A percentile compares a stretch with the other conserved stretches of the same genome.
Evolutionary conservation across 257 asterid genomes (phyloP).

Genomic region (Haberlea rhodopensis): DNA sequence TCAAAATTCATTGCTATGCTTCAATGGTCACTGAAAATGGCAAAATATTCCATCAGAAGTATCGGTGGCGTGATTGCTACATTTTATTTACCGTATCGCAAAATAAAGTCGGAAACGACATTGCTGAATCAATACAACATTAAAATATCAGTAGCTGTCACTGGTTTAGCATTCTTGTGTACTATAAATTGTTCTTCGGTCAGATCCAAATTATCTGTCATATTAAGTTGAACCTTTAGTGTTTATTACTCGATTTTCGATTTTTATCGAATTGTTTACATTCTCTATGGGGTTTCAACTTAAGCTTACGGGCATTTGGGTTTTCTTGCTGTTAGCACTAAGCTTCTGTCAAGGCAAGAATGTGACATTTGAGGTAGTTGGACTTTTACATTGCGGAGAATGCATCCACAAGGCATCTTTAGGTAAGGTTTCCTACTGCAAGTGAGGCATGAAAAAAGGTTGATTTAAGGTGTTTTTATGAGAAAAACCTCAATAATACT

Average conservation of each 20-base stretch:
- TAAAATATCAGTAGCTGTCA: background rate
- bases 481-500: no score
- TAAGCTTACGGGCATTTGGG: conserved; percentile 18
- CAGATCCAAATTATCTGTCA: conserved; percentile 1
- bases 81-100: conserved; percentile 8
- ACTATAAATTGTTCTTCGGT: conserved; percentile 33
- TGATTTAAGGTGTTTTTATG: no score
- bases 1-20: conserved; percentile 5
- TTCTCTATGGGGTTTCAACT: conserved; percentile 29
- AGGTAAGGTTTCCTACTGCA: conserved; percentile 14
- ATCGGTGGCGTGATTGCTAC: conserved; percentile 35
- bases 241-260: background rate
- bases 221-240: background rate
- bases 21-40: background rate
- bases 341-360: conserved; percentile 30
- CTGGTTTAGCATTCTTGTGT: conserved; percentile 2
- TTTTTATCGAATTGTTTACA: background rate
- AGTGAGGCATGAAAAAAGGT: background rate
- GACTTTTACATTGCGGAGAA: conserved; percentile 36
- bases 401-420: conserved; percentile 30
- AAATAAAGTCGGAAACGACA: conserved; percentile 27
- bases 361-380: conserved; percentile 35
- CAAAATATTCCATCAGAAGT: conserved; percentile 27
- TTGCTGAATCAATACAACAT: conserved; percentile 7
- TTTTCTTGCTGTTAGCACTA: conserved; percentile 22